Conservation (phyloP, 306 rosid genomes). For the Rosa lucieae region DNA sequence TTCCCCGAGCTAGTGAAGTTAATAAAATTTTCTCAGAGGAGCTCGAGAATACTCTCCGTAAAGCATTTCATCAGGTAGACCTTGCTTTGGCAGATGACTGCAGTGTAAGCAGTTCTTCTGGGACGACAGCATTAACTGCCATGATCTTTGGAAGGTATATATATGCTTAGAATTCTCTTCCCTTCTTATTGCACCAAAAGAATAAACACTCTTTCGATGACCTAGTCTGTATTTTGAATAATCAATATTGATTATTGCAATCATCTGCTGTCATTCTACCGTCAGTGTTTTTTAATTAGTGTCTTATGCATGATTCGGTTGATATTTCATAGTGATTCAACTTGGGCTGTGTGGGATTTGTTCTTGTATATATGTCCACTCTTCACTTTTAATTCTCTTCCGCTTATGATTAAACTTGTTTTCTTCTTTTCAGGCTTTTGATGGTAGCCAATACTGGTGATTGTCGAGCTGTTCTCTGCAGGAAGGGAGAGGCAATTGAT, state of each 20-base stretch:
- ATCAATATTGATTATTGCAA: background rate
- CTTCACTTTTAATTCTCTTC: background rate
- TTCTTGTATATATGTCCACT: background rate
- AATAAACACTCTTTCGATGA: background rate
- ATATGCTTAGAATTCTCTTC: slow-evolving; percentile 13
- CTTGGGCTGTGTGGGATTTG: too few species aligned
- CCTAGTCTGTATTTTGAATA: background rate
- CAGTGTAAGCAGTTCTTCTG: slow-evolving; percentile 72
- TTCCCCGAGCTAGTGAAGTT: slow-evolving; percentile 67
- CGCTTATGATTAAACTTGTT: background rate
- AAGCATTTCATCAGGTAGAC: slow-evolving; percentile 78
- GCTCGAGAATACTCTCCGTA: slow-evolving; percentile 58
- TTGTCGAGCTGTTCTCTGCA: slow-evolving; percentile 94
- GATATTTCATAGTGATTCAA: background rate
- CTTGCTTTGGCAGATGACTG: slow-evolving; percentile 83
- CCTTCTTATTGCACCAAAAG: background rate
- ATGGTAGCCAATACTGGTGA: slow-evolving; percentile 98
- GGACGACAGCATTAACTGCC: slow-evolving; percentile 91
- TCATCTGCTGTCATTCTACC: background rate
- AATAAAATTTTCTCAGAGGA: slow-evolving; percentile 56
- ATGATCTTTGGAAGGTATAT: slow-evolving; percentile 82
- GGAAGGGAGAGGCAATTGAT: slow-evolving; percentile 87
- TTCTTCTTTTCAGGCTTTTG: slow-evolving; percentile 54
- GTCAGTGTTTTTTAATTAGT: background rate
- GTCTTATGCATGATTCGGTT: background rate